phyloP scores from a whole-genome alignment of 148 eudicot species.

The Camellia lanceoleosa region DNA sequence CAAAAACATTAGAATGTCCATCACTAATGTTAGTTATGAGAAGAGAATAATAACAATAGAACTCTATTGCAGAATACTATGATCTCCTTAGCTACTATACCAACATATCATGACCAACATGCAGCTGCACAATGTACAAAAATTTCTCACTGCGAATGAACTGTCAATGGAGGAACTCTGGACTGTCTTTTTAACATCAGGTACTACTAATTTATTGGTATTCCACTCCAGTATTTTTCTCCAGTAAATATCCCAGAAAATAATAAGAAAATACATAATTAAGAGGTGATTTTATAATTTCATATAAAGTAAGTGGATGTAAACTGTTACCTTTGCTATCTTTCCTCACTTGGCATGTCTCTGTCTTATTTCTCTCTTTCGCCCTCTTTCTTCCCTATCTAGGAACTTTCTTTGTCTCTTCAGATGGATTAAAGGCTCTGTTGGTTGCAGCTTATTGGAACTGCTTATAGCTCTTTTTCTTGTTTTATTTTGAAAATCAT shows the following conservation, averaged over 20 bases:
- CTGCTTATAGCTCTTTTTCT: no score
- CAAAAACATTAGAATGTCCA: background rate
- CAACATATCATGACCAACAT: background rate
- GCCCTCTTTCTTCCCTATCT: background rate
- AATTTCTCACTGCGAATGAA: background rate
- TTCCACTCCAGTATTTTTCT: background rate
- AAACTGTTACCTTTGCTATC: background rate
- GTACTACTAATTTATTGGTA: background rate
- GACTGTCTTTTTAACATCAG: background rate
- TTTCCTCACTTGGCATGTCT: background rate
- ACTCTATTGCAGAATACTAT: background rate
- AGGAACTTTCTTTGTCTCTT: background rate
- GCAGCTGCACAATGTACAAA: background rate
- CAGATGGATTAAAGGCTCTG: background rate
- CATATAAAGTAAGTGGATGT: background rate
- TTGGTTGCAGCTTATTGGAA: no score
- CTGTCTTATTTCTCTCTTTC: background rate
- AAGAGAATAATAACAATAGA: background rate
- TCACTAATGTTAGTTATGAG: background rate
- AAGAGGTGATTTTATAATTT: background rate
- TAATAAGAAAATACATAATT: constrained; percentile 1
- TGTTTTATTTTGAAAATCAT: no score
- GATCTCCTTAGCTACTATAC: background rate
- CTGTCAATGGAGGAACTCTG: background rate
- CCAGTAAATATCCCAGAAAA: background rate